Evolutionary conservation across 257 asterid genomes (phyloP).

Genomic region (Nemophila menziesii): DNA sequence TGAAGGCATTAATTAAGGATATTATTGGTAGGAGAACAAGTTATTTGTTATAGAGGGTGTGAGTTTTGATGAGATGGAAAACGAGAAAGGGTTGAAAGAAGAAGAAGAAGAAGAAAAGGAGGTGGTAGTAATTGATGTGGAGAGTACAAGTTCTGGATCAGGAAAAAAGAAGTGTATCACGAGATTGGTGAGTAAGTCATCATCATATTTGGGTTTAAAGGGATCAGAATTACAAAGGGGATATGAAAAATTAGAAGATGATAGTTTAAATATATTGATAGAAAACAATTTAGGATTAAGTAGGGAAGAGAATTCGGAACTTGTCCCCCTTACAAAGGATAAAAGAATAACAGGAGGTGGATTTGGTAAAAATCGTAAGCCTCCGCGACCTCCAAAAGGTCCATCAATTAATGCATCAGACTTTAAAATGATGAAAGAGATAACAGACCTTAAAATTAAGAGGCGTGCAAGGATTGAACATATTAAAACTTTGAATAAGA

Average conservation of each 20-base stretch:
- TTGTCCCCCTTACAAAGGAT: too few species aligned
- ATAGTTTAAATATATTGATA: slow-evolving; percentile 13
- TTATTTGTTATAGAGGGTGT: too few species aligned
- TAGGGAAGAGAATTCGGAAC: slow-evolving; percentile 8
- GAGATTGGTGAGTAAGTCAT: slow-evolving; percentile 21
- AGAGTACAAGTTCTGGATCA: slow-evolving; percentile 19
- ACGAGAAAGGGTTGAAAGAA: slow-evolving; percentile 10
- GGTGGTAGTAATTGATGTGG: slow-evolving; percentile 26
- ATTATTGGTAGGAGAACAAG: too few species aligned
- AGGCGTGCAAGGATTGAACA: slow-evolving; percentile 43
- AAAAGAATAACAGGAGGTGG: slow-evolving; percentile 17
- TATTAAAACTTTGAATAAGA: slow-evolving; percentile 34
- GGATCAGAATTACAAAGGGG: slow-evolving; percentile 4
- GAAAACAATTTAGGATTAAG: slow-evolving; percentile 14
- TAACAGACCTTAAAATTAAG: slow-evolving; percentile 28
- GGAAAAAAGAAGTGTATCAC: slow-evolving; percentile 11
- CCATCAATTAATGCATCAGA: slow-evolving; percentile 51
- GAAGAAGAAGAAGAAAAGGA: too few species aligned
- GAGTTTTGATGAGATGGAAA: slow-evolving; percentile 23
- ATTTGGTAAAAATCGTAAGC: slow-evolving; percentile 32
- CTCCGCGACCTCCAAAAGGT: slow-evolving; percentile 65
- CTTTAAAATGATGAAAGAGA: slow-evolving; percentile 39
- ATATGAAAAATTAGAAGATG: slow-evolving; percentile 2
- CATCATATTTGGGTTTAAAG: slow-evolving; percentile 15
- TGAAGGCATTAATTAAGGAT: too few species aligned